phyloP scores from a whole-genome alignment of 345 rosid species.

The Citrus trifoliata region DNA sequence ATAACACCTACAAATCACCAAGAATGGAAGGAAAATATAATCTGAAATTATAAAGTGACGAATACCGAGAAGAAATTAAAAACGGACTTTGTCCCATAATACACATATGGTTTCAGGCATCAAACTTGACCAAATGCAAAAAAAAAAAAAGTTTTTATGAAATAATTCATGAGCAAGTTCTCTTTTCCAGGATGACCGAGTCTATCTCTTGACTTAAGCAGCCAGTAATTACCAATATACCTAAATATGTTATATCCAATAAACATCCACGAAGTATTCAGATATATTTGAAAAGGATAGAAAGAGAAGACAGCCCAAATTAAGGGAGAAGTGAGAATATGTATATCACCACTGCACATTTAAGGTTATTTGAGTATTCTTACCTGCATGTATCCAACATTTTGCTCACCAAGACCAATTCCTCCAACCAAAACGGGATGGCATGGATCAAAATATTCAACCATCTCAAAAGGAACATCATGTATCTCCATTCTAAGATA shows the following conservation, averaged over 20 bases:
- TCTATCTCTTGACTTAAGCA: background rate
- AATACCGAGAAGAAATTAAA: background rate
- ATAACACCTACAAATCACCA: background rate
- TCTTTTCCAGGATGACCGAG: background rate
- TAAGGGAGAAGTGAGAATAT: background rate
- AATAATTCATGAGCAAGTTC: background rate
- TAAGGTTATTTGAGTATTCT: slow-evolving; percentile 8
- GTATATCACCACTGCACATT: background rate
- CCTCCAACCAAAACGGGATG: slow-evolving; percentile 90
- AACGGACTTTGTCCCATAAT: background rate
- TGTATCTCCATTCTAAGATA: slow-evolving; percentile 87
- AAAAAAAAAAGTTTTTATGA: background rate
- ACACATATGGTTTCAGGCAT: background rate
- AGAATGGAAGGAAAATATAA: background rate
- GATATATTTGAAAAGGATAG: background rate
- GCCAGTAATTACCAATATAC: background rate
- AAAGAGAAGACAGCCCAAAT: background rate
- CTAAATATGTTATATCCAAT: background rate
- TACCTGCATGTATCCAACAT: slow-evolving; percentile 97
- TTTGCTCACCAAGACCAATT: slow-evolving; percentile 85
- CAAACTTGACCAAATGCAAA: background rate
- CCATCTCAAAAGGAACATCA: slow-evolving; percentile 94
- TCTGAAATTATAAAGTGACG: background rate
- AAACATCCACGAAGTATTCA: background rate
- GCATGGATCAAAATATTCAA: slow-evolving; percentile 82